Evolutionary conservation across 371 early-diverging fungal genomes (phyloP), one percentile per base, ranked within the genome.

Genomic region (Mortierella sp.): DNA sequence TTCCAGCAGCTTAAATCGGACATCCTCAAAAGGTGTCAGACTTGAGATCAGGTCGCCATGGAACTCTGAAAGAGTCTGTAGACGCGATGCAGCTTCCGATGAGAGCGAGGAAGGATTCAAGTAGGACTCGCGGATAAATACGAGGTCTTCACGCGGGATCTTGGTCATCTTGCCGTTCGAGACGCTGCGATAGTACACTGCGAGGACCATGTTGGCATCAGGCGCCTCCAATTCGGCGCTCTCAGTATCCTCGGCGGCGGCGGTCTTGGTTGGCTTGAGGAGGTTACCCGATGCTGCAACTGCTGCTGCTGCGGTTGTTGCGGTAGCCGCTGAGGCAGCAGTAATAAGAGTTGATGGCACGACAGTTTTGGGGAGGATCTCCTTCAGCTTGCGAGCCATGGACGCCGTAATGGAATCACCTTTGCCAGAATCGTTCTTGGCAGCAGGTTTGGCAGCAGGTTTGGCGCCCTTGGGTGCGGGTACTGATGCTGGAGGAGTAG

Each of bases 1-100:
- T 47, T 76, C 71, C 47, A 79, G 19, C 77, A 85, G 14, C 79
- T 73, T 85, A 79, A 81, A 76, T 47, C 82, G 85, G 31, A 79
- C 63, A 0, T 81, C 79, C 4, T 85, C 85, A 74, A 74, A 85
- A 9, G 82, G 79, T 1, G 54, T 76, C 68, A 81, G 42, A 52
- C 52, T 72, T 19, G 34, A 34, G 21, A 78, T 55, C 60, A 85
- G 50, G 57, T 70, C 52, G 31, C 21, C 58, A 28, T 85, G 85
- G 7, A 42, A 26, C 34, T 42, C n/a, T 47, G 55, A 75, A 48
- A 84, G 55, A 21, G 31, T 7, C 26, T 74, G 16, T 34, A 79
- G 54, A 11, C 60, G 73, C 48, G 26, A 26, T 8, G 48, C 11
- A 3, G 79, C 85, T n/a, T 28, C 68, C 4, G 44, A 10, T 76